Evolutionary conservation across 495 filamentous ascomycete species (phyloP), one percentile per base, ranked within the genome.

Genomic region (Aspergillus steynii): DNA sequence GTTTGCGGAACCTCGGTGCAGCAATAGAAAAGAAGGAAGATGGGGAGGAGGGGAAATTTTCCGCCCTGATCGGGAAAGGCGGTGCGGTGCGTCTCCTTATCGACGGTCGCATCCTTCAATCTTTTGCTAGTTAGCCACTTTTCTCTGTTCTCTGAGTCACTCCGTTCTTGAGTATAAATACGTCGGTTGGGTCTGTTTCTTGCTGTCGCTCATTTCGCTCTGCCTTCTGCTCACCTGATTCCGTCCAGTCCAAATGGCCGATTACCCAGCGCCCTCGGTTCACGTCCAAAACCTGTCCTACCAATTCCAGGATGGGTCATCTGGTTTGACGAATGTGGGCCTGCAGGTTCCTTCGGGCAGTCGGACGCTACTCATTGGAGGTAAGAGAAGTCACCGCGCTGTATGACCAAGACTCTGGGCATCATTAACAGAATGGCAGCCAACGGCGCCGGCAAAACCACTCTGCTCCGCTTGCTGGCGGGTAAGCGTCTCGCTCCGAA

Each of bases 391-490:
- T 12, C 4, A 42, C 10, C 10, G 12, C 37, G 12, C 37, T 10
- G 12, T 42, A 15, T 42, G 0, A 14, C 9, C 37, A 10, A 42
- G 37, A 14, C 37, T 42, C 6, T 34, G 37, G 12, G 9, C 9
- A 42, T 67, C 9, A 42, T 67, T 46, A 34, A 56, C 32, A 45
- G n/a, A 14, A 47, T 47, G 29, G 57, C 65, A 91, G 88, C 96
- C 60, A 99, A 99, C 74, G 95, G 95, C 68, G 94, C 96, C 20
- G 95, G 95, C 48, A 99, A 99, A 71, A 98, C 96, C 26, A 98
- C 95, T 3, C 86, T 99, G 34, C 89, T 99, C 49, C 93, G 89
- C 58, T 81, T 92, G 32, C 84, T 96, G 50, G 89, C 90, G n/a
- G 95, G 95, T 62, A 98, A 97, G 75, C 91, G 92, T 27, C 88